These are phyloP conservation scores for Trypanosoma vivax DNA, from an alignment of 208 protist genomes.

Conservation along the genomic window DNA sequence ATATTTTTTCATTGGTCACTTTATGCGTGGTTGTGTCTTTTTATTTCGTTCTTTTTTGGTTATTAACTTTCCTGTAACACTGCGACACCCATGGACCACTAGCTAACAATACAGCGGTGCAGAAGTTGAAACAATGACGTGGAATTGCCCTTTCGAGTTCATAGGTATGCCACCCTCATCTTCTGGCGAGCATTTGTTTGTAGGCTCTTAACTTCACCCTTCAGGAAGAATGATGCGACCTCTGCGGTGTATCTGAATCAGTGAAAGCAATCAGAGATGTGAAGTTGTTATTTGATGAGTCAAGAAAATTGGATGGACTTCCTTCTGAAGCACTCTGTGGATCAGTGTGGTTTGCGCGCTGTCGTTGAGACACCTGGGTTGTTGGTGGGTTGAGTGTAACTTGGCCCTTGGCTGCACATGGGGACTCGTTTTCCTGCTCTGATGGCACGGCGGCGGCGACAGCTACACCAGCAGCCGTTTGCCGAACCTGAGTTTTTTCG, in stretches of 20 bases:
- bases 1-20: too few species aligned
- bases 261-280: constrained; percentile 67
- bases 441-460: not conserved
- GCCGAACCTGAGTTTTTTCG: not conserved
- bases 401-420: constrained; percentile 3
- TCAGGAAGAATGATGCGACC: constrained; percentile 8
- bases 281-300: constrained; percentile 50
- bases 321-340: not conserved
- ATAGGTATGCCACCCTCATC: too few species aligned
- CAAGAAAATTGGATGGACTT: not conserved
- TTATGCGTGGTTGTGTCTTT: too few species aligned
- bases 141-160: too few species aligned
- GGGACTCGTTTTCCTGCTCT: not conserved
- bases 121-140: too few species aligned
- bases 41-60: too few species aligned
- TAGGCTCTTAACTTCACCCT: not conserved
- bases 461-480: too few species aligned
- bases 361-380: not conserved
- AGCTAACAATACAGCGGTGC: too few species aligned
- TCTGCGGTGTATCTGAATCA: constrained; percentile 35
- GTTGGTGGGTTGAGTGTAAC: not conserved
- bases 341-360: not conserved
- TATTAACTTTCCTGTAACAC: too few species aligned
- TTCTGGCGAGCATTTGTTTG: not conserved
- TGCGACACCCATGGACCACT: too few species aligned